A percentile compares a stretch with the other conserved stretches of the same genome.
phyloP scores from a whole-genome alignment of 345 rosid species.

The Sonneratia caseolaris region DNA sequence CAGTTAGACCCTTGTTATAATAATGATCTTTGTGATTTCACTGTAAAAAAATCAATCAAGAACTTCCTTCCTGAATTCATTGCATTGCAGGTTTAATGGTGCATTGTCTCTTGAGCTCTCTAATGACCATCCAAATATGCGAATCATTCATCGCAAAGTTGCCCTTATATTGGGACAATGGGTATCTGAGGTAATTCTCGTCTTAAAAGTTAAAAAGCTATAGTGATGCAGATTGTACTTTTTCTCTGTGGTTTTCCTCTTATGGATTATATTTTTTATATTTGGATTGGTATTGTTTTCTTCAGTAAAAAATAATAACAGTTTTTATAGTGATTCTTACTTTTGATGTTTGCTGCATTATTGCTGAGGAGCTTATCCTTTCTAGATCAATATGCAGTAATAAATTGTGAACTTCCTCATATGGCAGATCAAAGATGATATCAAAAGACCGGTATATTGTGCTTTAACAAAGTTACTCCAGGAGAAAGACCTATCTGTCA shows the following conservation, averaged over 20 bases:
- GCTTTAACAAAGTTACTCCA: conserved; percentile 74
- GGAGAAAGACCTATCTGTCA: conserved; percentile 78
- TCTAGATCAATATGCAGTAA: neutral
- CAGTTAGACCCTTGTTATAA: neutral
- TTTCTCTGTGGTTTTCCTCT: neutral
- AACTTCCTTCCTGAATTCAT: conserved; percentile 3
- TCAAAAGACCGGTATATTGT: conserved; percentile 83
- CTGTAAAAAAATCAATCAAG: neutral
- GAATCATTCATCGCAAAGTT: conserved; percentile 86
- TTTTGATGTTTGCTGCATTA: neutral
- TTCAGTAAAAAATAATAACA: neutral
- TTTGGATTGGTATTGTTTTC: neutral
- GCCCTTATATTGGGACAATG: conserved; percentile 93
- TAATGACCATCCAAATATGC: conserved; percentile 83
- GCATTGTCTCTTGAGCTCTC: conserved; percentile 86
- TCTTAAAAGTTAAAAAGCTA: neutral
- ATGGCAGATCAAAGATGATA: conserved; percentile 81
- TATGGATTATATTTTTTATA: neutral
- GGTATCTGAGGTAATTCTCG: conserved; percentile 82
- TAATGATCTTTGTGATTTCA: neutral
- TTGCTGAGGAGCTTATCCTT: neutral
- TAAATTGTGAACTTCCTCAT: conserved; percentile 9
- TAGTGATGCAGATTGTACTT: neutral
- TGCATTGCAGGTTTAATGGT: conserved; percentile 73
- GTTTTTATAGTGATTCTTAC: neutral